Conservation (phyloP, 169 alveolate genomes). For the Plasmodium billcollinsi region DNA sequence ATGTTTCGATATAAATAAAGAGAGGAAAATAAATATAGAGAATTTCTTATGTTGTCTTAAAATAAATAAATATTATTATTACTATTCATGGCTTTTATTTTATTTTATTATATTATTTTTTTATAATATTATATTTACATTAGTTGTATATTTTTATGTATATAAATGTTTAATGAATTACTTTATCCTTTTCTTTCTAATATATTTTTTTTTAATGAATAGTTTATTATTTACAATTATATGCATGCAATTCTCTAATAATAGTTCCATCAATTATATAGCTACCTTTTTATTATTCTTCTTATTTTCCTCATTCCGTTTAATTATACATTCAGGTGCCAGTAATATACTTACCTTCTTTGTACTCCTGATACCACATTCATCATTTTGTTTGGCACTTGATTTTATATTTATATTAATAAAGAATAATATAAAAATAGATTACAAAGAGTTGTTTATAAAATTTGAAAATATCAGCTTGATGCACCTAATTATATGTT, state of each 20-base stretch:
- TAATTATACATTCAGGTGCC: slow-evolving; percentile 51
- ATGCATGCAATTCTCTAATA: slow-evolving; percentile 59
- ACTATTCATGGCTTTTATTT: slow-evolving; percentile 57
- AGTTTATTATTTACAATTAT: slow-evolving; percentile 60
- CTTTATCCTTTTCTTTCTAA: slow-evolving; percentile 17
- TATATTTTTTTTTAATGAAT: slow-evolving; percentile 39
- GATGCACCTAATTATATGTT: slow-evolving; percentile 33
- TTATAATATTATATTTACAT: slow-evolving; percentile 40
- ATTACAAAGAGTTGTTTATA: slow-evolving; percentile 20
- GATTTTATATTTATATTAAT: slow-evolving; percentile 59
- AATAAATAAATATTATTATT: slow-evolving; percentile 68
- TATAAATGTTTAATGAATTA: slow-evolving; percentile 20
- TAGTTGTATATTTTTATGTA: slow-evolving; percentile 28
- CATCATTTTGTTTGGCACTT: slow-evolving; percentile 56
- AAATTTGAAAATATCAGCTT: slow-evolving; percentile 34
- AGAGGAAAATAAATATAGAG: slow-evolving; percentile 47
- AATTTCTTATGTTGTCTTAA: slow-evolving; percentile 51
- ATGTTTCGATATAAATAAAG: slow-evolving; percentile 67
- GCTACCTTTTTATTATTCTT: slow-evolving; percentile 55
- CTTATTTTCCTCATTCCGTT: slow-evolving; percentile 59
- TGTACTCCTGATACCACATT: slow-evolving; percentile 52
- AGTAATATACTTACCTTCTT: not conserved
- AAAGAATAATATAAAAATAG: slow-evolving; percentile 34
- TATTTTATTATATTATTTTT: slow-evolving; percentile 41
- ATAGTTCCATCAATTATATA: slow-evolving; percentile 59